Evolutionary conservation across 768 basidiomycete species (phyloP), one percentile per base, ranked within the genome.

Genomic region (Coprinellus micaceus): DNA sequence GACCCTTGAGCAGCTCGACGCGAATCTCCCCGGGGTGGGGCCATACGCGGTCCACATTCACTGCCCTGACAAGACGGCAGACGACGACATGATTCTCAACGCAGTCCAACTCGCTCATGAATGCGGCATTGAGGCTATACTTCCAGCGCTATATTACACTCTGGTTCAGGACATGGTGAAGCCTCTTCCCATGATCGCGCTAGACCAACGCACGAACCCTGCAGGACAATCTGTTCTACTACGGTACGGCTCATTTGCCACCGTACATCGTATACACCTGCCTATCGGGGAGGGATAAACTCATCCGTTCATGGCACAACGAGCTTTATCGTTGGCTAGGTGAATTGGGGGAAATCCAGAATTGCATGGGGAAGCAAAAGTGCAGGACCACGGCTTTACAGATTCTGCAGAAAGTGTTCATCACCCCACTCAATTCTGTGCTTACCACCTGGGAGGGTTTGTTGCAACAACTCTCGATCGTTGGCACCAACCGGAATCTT

Each of bases 21-120:
- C 15, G n/a, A n/a, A n/a, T n/a, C n/a, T n/a, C n/a, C n/a, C n/a
- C n/a, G n/a, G n/a, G n/a, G n/a, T n/a, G n/a, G n/a, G n/a, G n/a
- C n/a, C n/a, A n/a, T n/a, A n/a, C n/a, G n/a, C n/a, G n/a, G n/a
- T n/a, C n/a, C 36, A 17, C 36, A 9, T 37, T 9, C 36, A 17
- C 36, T 9, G 9, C 36, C 9, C 9, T 37, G 36, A 17, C 36
- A 37, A 9, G 9, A 37, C 36, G 9, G 9, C 36, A 37, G 36
- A 43, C 15, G 17, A 49, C 5, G 30, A 52, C 49, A 25, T 28
- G 44, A 22, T 22, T 58, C 4, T 43, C 24, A 50, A 48, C 15
- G 46, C 57, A 26, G 29, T 60, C n/a, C 13, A 24, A 9, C 56
- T 60, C 15, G 50, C 46, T 15, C 21, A 53, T 21, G 59, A 60